Conservation (phyloP, 768 basidiomycete genomes). For the Amanita subjunquillea region DNA sequence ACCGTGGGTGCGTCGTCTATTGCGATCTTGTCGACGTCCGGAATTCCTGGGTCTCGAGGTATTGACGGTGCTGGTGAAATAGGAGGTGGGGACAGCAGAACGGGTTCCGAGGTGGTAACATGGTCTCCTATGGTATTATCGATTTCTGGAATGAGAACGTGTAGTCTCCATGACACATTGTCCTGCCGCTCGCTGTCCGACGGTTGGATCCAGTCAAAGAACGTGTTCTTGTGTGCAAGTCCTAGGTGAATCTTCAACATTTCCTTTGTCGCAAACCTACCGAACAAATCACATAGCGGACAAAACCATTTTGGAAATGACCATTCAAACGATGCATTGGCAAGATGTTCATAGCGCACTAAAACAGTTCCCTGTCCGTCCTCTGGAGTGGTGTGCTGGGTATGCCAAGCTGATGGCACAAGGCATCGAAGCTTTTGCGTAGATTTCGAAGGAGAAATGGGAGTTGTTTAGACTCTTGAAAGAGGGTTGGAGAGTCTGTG, state of each 20-base stretch:
- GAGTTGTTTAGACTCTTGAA: conserved; percentile 28
- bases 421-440: conserved; percentile 32
- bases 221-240: conserved; percentile 16
- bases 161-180: neutral
- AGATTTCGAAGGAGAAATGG: conserved; percentile 52
- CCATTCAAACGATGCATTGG: conserved; percentile 5
- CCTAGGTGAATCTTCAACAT: conserved; percentile 17
- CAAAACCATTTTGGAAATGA: conserved; percentile 13
- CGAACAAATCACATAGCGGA: conserved; percentile 17
- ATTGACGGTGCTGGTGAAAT: too few species aligned
- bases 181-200: neutral
- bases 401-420: conserved; percentile 29
- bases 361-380: conserved; percentile 14
- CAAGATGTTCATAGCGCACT: conserved; percentile 15
- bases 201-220: conserved; percentile 12
- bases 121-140: neutral
- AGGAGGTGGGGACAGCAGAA: neutral
- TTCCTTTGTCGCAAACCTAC: conserved; percentile 13
- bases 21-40: too few species aligned
- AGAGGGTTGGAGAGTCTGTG: conserved; percentile 19
- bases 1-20: neutral
- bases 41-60: too few species aligned
- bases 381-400: conserved; percentile 13
- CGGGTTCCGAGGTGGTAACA: neutral
- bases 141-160: conserved; percentile 4